Evolutionary conservation across 176 grass and related monocot genomes (phyloP), one percentile per base, ranked within the genome.

Genomic region (Microstegium vimineum): DNA sequence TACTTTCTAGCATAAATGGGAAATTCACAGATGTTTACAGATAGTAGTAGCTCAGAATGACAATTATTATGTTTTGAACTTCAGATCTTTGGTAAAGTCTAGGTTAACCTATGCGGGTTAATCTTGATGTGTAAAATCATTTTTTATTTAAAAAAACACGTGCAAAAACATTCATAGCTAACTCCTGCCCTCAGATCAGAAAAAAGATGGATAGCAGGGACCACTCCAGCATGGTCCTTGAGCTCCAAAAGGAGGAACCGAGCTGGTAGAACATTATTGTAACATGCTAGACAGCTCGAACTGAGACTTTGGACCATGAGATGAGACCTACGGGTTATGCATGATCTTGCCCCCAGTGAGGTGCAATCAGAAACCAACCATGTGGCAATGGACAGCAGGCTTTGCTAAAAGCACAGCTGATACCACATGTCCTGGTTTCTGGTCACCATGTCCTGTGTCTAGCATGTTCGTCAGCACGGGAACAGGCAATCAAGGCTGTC

Each of bases 401-500:
- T 86, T 89, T 79, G 61, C 67, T 78, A 87, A 70, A 79, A 85
- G 71, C 69, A 79, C 75, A 74, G 75, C 17, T 68, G 75, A 75
- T 84, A 46, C 79, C 60, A 86, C 84, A 36, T 82, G 88, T 86
- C 67, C 46, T 82, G 43, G 35, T 52, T 38, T 72, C 75, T 8
- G 38, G 60, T 81, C 84, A 71, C 23, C 10, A 36, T 81, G 65
- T 25, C 45, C 65, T 85, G 83, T 73, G 86, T 78, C 74, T 78
- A 82, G 73, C 83, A 82, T 86, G 88, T 74, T 83, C 36, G 22
- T 79, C 74, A 69, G 83, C 83, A 32, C 35, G 28, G 83, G 66
- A 77, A 86, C 83, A 78, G 79, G 79, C 59, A 78, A 73, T 86
- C 84, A 86, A 86, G 74, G 74, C 88, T 90, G 88, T 86, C 79